These are phyloP conservation scores for Trichoderma asperellum DNA, from an alignment of 2,329 filamentous ascomycete genomes.

Conservation along the genomic window DNA sequence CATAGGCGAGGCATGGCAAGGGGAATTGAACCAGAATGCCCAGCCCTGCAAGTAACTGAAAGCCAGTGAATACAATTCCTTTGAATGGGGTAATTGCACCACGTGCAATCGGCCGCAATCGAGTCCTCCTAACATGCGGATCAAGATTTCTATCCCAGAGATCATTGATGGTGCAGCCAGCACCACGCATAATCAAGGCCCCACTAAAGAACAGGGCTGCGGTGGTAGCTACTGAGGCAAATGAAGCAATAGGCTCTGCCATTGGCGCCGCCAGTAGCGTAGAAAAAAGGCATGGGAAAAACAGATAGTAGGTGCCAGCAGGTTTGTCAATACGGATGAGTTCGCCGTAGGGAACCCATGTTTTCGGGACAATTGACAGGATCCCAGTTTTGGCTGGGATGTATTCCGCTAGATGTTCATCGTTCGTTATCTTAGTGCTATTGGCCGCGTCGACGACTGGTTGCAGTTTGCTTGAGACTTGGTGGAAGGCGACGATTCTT, in stretches of 20 bases:
- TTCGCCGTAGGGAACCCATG: conserved; percentile 80
- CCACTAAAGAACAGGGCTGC: conserved; percentile 73
- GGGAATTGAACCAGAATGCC: conserved; percentile 78
- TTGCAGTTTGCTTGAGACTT: conserved; percentile 32
- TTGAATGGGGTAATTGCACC: conserved; percentile 72
- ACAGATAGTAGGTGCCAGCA: conserved; percentile 81
- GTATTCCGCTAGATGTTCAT: conserved; percentile 50
- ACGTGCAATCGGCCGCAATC: conserved; percentile 78
- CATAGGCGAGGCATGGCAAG: conserved; percentile 73
- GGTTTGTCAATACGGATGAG: conserved; percentile 82
- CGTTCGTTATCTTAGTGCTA: conserved; percentile 7
- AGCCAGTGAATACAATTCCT: conserved; percentile 74
- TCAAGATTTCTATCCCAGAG: conserved; percentile 89
- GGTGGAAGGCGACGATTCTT: conserved; percentile 35
- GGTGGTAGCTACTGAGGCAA: conserved; percentile 65
- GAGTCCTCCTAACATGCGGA: conserved; percentile 75
- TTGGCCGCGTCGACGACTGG: conserved; percentile 29
- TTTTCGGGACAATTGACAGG: conserved; percentile 68
- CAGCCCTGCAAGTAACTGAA: conserved; percentile 73
- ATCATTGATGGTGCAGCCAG: conserved; percentile 88
- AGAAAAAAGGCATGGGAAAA: conserved; percentile 83
- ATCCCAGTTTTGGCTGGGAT: conserved; percentile 71
- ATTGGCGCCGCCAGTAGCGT: conserved; percentile 79
- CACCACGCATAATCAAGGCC: conserved; percentile 82
- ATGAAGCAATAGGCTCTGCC: conserved; percentile 61